Conservation (phyloP, 2,329 filamentous ascomycete genomes). For the Alternaria metachromatica region DNA sequence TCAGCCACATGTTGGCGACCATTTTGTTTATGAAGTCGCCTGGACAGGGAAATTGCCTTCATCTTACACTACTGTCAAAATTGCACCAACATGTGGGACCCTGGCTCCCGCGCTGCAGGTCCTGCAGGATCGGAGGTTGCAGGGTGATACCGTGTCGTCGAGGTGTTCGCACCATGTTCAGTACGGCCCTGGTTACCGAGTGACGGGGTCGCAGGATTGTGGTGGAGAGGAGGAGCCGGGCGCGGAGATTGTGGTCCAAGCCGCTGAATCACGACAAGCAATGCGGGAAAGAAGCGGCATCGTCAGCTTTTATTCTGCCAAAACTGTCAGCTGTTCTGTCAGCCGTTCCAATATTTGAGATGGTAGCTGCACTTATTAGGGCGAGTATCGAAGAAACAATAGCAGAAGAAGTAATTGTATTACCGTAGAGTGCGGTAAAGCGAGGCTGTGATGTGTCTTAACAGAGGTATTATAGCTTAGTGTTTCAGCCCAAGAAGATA, state of each 20-base stretch:
- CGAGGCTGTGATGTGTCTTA: conserved; percentile 22
- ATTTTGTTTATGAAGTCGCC: conserved; percentile 22
- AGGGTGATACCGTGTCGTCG: conserved; percentile 30
- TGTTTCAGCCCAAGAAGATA: conserved; percentile 43
- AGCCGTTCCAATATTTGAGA: conserved; percentile 18
- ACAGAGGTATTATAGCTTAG: conserved; percentile 32
- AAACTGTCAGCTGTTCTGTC: conserved; percentile 8
- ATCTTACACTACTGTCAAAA: conserved; percentile 33
- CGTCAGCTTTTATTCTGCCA: conserved; percentile 12
- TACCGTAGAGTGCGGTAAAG: conserved; percentile 7
- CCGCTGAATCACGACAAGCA: conserved; percentile 4
- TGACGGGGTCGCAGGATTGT: conserved; percentile 11
- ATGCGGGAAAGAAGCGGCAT: conserved; percentile 10
- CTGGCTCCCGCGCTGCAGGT: conserved; percentile 28
- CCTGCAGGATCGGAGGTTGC: conserved; percentile 29
- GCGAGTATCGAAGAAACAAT: conserved; percentile 5
- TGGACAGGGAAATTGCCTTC: conserved; percentile 24
- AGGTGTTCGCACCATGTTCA: conserved; percentile 34
- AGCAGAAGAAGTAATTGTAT: conserved; percentile 6
- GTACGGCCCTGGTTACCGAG: conserved; percentile 17
- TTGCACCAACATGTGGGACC: conserved; percentile 37
- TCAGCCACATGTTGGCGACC: conserved; percentile 14
- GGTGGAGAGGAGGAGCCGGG: conserved; percentile 15
- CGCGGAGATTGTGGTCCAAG: conserved; percentile 14
- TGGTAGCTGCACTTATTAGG: conserved; percentile 6